These are phyloP conservation scores for Penicillium sclerotiorum DNA, from an alignment of 2,329 filamentous ascomycete genomes.

Conservation along the genomic window DNA sequence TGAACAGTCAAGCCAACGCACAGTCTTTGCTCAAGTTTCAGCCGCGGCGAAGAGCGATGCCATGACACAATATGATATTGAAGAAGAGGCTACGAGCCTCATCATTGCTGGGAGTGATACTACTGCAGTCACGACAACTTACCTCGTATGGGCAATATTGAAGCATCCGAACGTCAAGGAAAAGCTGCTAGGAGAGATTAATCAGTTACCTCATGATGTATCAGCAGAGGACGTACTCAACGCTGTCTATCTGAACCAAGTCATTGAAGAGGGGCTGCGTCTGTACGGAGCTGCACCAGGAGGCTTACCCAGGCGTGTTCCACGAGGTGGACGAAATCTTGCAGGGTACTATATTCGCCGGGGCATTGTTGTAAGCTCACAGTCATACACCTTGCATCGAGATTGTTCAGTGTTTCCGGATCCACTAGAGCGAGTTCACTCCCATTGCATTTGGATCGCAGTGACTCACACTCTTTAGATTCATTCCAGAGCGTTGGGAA, in stretches of 20 bases:
- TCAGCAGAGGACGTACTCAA: background rate
- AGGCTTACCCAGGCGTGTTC: background rate
- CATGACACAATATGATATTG: too few relatives aligned
- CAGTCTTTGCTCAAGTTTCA: too few relatives aligned
- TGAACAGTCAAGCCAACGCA: too few relatives aligned
- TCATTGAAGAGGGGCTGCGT: background rate
- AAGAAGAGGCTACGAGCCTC: too few relatives aligned
- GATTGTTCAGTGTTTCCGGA: background rate
- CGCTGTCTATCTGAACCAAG: background rate
- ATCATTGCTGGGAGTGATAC: constrained; percentile 1
- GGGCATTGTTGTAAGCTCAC: background rate
- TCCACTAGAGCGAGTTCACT: too few relatives aligned
- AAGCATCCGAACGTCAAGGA: background rate
- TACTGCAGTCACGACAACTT: constrained; percentile 2
- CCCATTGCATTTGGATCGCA: too few relatives aligned
- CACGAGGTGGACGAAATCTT: background rate
- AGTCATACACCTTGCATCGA: background rate
- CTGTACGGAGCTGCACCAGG: background rate
- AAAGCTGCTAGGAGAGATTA: background rate
- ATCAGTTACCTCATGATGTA: background rate
- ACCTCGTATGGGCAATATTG: constrained; percentile 1
- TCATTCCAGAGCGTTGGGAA: constrained; percentile 3
- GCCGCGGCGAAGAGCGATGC: too few relatives aligned
- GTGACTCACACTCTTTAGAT: background rate
- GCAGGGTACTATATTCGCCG: background rate